Conservation (phyloP, 208 protist genomes). For the Leishmania tropica region DNA sequence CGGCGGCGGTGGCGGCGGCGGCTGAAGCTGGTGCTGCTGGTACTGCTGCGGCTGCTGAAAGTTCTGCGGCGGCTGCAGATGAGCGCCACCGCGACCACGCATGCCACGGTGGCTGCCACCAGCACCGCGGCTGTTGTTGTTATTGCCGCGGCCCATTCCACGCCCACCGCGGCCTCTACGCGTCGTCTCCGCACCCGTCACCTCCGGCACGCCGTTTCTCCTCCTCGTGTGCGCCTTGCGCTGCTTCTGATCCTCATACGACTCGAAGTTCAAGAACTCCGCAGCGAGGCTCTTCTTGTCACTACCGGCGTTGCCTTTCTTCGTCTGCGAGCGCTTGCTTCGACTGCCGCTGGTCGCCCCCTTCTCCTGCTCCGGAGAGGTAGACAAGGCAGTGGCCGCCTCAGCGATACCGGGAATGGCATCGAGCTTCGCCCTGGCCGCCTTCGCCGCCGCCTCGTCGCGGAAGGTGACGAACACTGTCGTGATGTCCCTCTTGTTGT, state of each 20-base stretch:
- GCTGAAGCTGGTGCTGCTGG: not conserved
- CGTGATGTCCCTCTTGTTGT: conserved; percentile 76
- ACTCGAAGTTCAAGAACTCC: conserved; percentile 66
- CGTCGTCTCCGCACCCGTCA: not conserved
- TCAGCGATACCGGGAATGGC: conserved; percentile 51
- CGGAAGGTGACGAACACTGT: conserved; percentile 84
- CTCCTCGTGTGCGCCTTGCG: conserved; percentile 7
- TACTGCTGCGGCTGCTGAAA: conserved; percentile 9
- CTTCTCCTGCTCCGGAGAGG: conserved; percentile 22
- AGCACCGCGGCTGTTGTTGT: not conserved
- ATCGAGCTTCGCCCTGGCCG: conserved; percentile 35
- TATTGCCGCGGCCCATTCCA: conserved; percentile 18
- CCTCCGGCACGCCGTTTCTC: not conserved
- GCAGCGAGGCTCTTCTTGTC: conserved; percentile 45
- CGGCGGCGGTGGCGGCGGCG: conserved; percentile 3
- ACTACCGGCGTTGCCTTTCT: conserved; percentile 5
- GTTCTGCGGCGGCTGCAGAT: conserved; percentile 5
- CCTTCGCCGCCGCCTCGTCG: conserved; percentile 42
- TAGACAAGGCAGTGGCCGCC: conserved; percentile 8
- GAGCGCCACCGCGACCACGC: conserved; percentile 19
- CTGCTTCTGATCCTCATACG: conserved; percentile 36
- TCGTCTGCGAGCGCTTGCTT: conserved; percentile 18
- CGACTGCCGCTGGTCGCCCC: conserved; percentile 13
- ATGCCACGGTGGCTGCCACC: conserved; percentile 10
- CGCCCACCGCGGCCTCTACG: conserved; percentile 8